Evolutionary conservation across 768 basidiomycete genomes (phyloP).

Genomic region (Kwoniella dejecticola): DNA sequence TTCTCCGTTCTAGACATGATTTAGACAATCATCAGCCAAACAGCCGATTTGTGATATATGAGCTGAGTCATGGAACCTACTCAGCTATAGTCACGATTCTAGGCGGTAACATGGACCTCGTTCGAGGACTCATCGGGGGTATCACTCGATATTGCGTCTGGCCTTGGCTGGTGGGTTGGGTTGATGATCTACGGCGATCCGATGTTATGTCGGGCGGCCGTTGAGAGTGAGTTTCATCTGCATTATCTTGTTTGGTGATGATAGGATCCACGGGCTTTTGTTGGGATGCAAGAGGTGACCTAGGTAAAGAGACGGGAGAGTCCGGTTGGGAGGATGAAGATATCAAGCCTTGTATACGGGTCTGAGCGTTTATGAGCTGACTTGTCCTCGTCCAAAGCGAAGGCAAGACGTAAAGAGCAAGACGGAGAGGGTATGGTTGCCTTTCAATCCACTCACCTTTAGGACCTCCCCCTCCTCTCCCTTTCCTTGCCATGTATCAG

Average conservation of each 20-base stretch:
- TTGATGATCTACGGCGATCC: background rate
- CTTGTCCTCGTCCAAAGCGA: background rate
- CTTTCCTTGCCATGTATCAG: constrained; percentile 50
- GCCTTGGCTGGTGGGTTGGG: background rate
- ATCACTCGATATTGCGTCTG: constrained; percentile 34
- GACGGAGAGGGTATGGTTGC: too few relatives aligned
- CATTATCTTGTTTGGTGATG: too few relatives aligned
- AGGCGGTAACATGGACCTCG: constrained; percentile 30
- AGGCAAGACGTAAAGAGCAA: too few relatives aligned
- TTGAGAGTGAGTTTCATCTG: too few relatives aligned
- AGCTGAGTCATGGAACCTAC: constrained; percentile 17
- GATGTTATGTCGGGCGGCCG: too few relatives aligned
- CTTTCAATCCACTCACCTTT: constrained; percentile 30
- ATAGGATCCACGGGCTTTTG: constrained; percentile 16
- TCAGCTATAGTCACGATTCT: constrained; percentile 32
- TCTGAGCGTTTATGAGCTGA: background rate
- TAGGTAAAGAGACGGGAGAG: background rate
- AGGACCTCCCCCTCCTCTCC: constrained; percentile 51
- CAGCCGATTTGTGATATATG: background rate
- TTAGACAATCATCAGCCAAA: background rate
- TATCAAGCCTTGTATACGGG: constrained; percentile 14
- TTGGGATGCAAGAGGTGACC: constrained; percentile 9
- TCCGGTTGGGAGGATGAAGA: constrained; percentile 19
- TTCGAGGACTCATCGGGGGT: constrained; percentile 23
- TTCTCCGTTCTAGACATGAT: constrained; percentile 10